Conservation (phyloP, 371 early-diverging fungal genomes). For the Syncephalastrum racemosum region DNA sequence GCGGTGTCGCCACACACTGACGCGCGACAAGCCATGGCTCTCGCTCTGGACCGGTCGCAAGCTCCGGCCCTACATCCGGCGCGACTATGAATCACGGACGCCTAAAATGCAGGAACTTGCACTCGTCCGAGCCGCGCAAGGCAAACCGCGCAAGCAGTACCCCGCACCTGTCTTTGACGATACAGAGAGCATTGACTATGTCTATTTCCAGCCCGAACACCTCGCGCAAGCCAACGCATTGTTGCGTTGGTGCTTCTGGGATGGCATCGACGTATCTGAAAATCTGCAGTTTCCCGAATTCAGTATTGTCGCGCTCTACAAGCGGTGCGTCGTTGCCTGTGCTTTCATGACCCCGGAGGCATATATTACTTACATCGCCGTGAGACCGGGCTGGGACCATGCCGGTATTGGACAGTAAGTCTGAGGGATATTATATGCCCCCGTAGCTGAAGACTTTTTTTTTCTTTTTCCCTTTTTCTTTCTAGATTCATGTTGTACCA, state of each 20-base stretch:
- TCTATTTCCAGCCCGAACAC: conserved; percentile 75
- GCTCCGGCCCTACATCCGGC: conserved; percentile 70
- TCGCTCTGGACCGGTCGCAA: conserved; percentile 69
- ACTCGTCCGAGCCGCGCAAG: conserved; percentile 37
- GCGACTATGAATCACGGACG: conserved; percentile 58
- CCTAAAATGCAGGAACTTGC: conserved; percentile 49
- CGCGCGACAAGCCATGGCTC: conserved; percentile 50
- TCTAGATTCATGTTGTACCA: conserved; percentile 82
- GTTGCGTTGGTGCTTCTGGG: conserved; percentile 87
- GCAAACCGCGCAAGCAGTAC: conserved; percentile 16
- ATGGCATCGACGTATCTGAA: conserved; percentile 91
- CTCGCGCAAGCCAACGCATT: conserved; percentile 76
- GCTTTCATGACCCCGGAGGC: conserved; percentile 94
- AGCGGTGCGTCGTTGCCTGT: conserved; percentile 80
- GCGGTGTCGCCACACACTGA: conserved; percentile 53
- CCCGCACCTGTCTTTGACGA: conserved; percentile 7
- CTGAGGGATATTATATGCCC: neutral
- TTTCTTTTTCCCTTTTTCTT: neutral
- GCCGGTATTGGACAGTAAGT: conserved; percentile 82
- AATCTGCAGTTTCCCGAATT: conserved; percentile 84
- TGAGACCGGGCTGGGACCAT: conserved; percentile 83
- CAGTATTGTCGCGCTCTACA: conserved; percentile 84
- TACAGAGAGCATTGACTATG: conserved; percentile 75
- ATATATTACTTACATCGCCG: conserved; percentile 90
- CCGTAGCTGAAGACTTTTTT: neutral